Evolutionary conservation across 2,329 filamentous ascomycete genomes (phyloP).

Genomic region (Paecilomyces sp.): DNA sequence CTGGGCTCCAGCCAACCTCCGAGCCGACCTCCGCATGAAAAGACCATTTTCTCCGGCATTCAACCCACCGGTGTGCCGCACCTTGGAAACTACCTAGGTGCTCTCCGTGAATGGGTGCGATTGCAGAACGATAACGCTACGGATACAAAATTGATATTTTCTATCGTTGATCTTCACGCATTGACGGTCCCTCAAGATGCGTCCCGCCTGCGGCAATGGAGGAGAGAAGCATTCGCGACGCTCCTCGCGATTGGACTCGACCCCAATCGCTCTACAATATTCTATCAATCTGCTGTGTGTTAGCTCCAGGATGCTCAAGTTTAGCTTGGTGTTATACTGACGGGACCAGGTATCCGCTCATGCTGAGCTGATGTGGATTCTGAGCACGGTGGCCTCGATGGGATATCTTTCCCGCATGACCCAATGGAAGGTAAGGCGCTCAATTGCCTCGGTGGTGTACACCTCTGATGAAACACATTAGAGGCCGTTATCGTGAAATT

Average conservation of each 20-base stretch:
- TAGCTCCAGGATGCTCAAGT: neutral
- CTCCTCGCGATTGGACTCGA: slow-evolving; percentile 79
- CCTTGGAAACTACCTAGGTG: slow-evolving; percentile 90
- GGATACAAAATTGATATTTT: slow-evolving; percentile 65
- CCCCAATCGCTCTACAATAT: slow-evolving; percentile 68
- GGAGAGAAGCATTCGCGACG: slow-evolving; percentile 68
- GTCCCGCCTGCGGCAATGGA: slow-evolving; percentile 53
- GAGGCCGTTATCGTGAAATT: neutral
- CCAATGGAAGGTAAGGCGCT: slow-evolving; percentile 76
- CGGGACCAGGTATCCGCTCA: slow-evolving; percentile 61
- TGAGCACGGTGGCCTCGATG: slow-evolving; percentile 84
- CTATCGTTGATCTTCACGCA: slow-evolving; percentile 88
- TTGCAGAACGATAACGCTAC: slow-evolving; percentile 60
- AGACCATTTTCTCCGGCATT: slow-evolving; percentile 86
- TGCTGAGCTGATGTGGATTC: slow-evolving; percentile 91
- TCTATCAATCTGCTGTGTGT: slow-evolving; percentile 70
- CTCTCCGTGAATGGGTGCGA: slow-evolving; percentile 75
- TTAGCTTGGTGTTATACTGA: neutral
- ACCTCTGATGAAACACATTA: neutral
- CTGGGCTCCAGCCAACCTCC: neutral
- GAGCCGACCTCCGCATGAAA: slow-evolving; percentile 7
- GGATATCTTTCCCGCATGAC: slow-evolving; percentile 98
- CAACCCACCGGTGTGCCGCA: slow-evolving; percentile 94
- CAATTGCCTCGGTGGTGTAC: neutral
- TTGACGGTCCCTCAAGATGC: slow-evolving; percentile 71